phyloP scores from a whole-genome alignment of 192 early-diverging fungal genomes.

The Spizellomyces punctatus region DNA sequence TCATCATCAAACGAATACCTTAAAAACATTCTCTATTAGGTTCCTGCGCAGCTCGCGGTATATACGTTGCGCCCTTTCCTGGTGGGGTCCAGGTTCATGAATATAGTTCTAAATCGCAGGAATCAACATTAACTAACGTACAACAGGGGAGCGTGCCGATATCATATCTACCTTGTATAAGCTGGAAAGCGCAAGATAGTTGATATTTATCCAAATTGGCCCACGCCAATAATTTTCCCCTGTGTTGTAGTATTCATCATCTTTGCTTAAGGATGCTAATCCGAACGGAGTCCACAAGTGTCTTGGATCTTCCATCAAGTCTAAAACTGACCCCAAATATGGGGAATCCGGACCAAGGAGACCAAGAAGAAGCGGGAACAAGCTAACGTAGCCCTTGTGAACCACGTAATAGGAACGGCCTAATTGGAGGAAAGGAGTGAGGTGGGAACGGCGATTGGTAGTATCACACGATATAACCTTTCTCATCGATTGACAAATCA shows the following conservation, averaged over 20 bases:
- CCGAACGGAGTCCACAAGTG: conserved; percentile 81
- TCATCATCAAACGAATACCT: conserved; percentile 58
- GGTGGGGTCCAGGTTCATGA: conserved; percentile 62
- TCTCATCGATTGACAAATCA: conserved; percentile 63
- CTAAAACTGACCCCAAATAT: conserved; percentile 71
- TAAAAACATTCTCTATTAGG: conserved; percentile 73
- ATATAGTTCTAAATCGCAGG: conserved; percentile 54
- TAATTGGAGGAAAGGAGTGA: conserved; percentile 11
- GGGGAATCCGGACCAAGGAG: conserved; percentile 69
- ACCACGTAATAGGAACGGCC: conserved; percentile 55
- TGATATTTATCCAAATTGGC: conserved; percentile 91
- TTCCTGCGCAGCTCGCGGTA: conserved; percentile 77
- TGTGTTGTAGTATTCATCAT: conserved; percentile 63
- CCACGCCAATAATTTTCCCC: conserved; percentile 96
- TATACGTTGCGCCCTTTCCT: conserved; percentile 66
- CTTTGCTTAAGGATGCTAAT: conserved; percentile 41
- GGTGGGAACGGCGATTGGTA: neutral
- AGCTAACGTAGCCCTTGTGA: conserved; percentile 76
- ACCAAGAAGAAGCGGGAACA: conserved; percentile 82
- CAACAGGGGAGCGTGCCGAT: neutral
- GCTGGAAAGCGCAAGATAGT: conserved; percentile 78
- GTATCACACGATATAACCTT: conserved; percentile 28
- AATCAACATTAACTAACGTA: neutral
- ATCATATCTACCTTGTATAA: conserved; percentile 60
- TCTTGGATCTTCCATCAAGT: conserved; percentile 73